Base-by-base conservation (phyloP, 805 yeast genomes). In the Starmerella etchellsii region DNA sequence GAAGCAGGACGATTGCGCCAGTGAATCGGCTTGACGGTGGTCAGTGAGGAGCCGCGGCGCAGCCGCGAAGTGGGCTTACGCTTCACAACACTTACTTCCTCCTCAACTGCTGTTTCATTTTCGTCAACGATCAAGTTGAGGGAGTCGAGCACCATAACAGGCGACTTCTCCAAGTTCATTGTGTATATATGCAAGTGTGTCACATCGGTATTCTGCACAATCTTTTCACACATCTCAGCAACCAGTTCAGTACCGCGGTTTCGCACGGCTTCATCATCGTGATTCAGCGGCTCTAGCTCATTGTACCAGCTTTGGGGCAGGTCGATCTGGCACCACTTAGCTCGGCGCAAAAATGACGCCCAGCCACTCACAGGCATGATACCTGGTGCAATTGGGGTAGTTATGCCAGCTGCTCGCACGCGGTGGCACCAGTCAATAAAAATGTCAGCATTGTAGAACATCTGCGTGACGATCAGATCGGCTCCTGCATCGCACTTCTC, bases 291-390 rank as follows among this genome's bases (percentile, higher is more conserved):
- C 37, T 80, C 85, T 53, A 91, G 68, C 33, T 64, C 71, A 21
- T 73, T 75, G 50, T 75, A 61, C 60, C 87, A 85, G 36, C 72
- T 68, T 45, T 71, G 69, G 3, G 98, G 98, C 44, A 91, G 70
- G 31, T 70, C 62, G 52, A 91, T 78, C 55, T 81, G 80, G 44
- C 94, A 84, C 98, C 98, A 91, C 40, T 76, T 76, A 16, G 95
- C 95, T 59, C 98, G 75, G 66, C 98, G 78, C 48, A 85, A 61
- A 59, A 91, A 91, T 3, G 95, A 76, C 21, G 93, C 81, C 62
- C 88, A 87, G 3, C 95, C 83, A n/a, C 94, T 77, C 43, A 91
- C 87, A 19, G 98, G 98, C 98, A 91, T 91, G 61, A 91, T 85
- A 13, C 98, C 98, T 1, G 98, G 98, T 44, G 91, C 78, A 50